A percentile compares a stretch with the other conserved stretches of the same genome.
Conservation (phyloP, 1,139 yeast genomes). For the Hyphopichia burtonii region DNA sequence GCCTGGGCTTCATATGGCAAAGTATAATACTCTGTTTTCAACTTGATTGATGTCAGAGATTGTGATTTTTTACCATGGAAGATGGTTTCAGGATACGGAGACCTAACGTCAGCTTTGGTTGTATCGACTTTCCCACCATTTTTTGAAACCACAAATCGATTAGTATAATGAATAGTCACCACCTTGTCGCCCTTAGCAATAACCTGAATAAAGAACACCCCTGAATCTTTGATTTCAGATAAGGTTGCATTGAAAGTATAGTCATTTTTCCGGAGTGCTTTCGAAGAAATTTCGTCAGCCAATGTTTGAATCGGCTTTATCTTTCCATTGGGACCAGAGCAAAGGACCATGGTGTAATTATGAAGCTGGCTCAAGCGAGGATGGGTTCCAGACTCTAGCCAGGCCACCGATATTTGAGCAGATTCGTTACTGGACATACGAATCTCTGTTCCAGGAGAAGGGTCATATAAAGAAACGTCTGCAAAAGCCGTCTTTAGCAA, state of each 20-base stretch:
- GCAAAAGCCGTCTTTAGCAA: too few relatives aligned
- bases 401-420: background rate
- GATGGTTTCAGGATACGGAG: background rate
- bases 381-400: slow-evolving; percentile 1
- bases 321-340: slow-evolving; percentile 6
- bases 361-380: background rate
- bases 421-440: background rate
- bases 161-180: slow-evolving; percentile 5
- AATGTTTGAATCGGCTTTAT: slow-evolving; percentile 5
- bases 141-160: slow-evolving; percentile 1
- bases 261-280: background rate
- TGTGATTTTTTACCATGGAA: background rate
- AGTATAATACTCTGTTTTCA: slow-evolving; percentile 1
- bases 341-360: slow-evolving; percentile 7
- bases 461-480: background rate
- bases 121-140: background rate
- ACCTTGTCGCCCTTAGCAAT: slow-evolving; percentile 1
- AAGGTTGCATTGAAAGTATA: background rate
- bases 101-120: background rate
- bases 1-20: slow-evolving; percentile 4
- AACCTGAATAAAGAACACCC: slow-evolving; percentile 5
- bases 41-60: background rate
- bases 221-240: background rate
- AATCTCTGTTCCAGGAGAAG: background rate
- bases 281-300: background rate